Evolutionary conservation across 768 basidiomycete species (phyloP), one percentile per base, ranked within the genome.

Genomic region (Tricholoma bakamatsutake): DNA sequence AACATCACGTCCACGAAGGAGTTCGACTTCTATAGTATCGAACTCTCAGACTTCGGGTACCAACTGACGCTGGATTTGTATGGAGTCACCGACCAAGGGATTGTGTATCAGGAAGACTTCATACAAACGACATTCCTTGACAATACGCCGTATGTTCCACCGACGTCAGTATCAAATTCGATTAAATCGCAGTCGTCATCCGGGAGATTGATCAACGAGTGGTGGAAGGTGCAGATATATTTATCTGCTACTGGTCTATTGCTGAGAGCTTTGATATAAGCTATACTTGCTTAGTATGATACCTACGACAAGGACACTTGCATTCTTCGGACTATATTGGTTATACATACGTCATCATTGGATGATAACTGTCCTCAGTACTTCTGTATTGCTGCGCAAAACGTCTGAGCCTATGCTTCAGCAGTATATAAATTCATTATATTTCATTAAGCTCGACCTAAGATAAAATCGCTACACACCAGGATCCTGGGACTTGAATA

Each of bases 51-150:
- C n/a, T n/a, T n/a, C n/a, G n/a, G 67, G 11, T 64, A 62, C 50
- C 66, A 71, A 52, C 55, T 71, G 6, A 67, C 67, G 13, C 53
- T 70, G 27, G 71, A 73, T 57, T 56, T 73, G 34, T 56, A 66
- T 46, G 64, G 63, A 31, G 51, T 63, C 34, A 55, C 59, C n/a
- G 18, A 13, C 28, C 1, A 58, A 68, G 70, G 69, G 46, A 68
- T 50, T 18, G 59, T 58, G n/a, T 69, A 70, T 37, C 64, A 62
- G 24, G 62, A 66, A 47, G 69, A 71, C 56, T 68, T 71, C 55
- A 66, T 54, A 43, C 59, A 61, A 49, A 65, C 69, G 7, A 54
- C 65, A 13, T 62, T 64, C 43, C 57, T 70, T 27, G 68, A 66
- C 47, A 70, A 65, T 34, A 63, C 62, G 24, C 64, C 63, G 2